These are phyloP conservation scores for Sporisorium sorghi DNA, from an alignment of 1,284 basidiomycete species.

Conservation along the genomic window DNA sequence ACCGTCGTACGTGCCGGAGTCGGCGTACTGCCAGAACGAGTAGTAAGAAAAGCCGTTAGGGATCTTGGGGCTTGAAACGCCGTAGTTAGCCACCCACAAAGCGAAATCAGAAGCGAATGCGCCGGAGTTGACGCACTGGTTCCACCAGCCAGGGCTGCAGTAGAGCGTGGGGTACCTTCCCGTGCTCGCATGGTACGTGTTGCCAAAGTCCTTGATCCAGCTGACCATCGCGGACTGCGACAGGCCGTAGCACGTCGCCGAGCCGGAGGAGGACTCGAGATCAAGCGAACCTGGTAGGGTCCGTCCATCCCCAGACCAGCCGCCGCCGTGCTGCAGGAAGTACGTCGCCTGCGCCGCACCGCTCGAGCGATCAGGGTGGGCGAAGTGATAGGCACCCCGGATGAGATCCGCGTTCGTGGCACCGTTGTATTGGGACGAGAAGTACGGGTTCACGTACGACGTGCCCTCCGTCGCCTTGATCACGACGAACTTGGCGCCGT, in stretches of 20 bases:
- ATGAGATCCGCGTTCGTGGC: conserved; percentile 75
- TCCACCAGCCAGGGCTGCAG: conserved; percentile 78
- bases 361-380: conserved; percentile 70
- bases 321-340: conserved; percentile 76
- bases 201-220: conserved; percentile 73
- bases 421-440: conserved; percentile 74
- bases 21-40: conserved; percentile 78
- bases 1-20: conserved; percentile 73
- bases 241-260: conserved; percentile 74
- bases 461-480: conserved; percentile 81
- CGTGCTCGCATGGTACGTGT: conserved; percentile 75
- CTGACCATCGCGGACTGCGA: conserved; percentile 74
- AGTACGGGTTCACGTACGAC: conserved; percentile 70
- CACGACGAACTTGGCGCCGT: conserved; percentile 75
- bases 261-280: conserved; percentile 28
- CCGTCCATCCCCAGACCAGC: conserved; percentile 51
- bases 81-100: conserved; percentile 75
- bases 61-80: conserved; percentile 57
- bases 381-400: conserved; percentile 76
- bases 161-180: conserved; percentile 74
- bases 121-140: conserved; percentile 74
- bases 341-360: conserved; percentile 76
- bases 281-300: conserved; percentile 63
- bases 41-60: conserved; percentile 66
- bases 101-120: conserved; percentile 72